Evolutionary conservation across 331 rosid genomes (phyloP).

Genomic region (Phaseolus coccineus): DNA sequence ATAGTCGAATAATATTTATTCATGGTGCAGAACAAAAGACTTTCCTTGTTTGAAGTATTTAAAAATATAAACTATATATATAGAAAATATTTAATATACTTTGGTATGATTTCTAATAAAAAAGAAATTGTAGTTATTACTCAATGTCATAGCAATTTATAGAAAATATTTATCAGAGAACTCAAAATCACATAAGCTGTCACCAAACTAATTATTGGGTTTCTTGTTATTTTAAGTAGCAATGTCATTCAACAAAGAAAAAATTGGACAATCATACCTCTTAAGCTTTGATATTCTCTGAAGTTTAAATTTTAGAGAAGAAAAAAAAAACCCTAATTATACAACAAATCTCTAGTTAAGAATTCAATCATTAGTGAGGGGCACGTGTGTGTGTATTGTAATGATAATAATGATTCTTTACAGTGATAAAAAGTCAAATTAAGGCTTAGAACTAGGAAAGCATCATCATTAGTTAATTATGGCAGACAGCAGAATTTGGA

Average conservation of each 20-base stretch:
- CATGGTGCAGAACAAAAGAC: no score
- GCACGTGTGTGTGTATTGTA: neutral
- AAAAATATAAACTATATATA: no score
- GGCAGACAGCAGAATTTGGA: constrained; percentile 31
- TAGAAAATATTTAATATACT: no score
- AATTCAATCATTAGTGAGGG: neutral
- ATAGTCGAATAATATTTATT: no score
- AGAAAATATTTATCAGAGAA: neutral
- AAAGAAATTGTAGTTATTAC: no score
- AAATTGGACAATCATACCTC: neutral
- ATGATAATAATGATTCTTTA: neutral
- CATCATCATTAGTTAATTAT: constrained; percentile 25
- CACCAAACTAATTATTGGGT: neutral
- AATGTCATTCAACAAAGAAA: neutral
- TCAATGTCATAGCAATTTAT: no score
- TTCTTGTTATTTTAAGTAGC: neutral
- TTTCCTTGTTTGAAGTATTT: no score
- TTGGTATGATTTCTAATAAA: no score
- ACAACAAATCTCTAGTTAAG: neutral
- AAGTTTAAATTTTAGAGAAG: neutral
- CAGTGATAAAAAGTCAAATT: neutral
- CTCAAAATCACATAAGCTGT: neutral
- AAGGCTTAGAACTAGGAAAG: neutral
- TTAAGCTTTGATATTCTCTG: neutral
- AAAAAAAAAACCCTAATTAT: neutral